These are phyloP conservation scores for Astraeus odoratus DNA, from an alignment of 768 basidiomycete genomes.

Conservation along the genomic window DNA sequence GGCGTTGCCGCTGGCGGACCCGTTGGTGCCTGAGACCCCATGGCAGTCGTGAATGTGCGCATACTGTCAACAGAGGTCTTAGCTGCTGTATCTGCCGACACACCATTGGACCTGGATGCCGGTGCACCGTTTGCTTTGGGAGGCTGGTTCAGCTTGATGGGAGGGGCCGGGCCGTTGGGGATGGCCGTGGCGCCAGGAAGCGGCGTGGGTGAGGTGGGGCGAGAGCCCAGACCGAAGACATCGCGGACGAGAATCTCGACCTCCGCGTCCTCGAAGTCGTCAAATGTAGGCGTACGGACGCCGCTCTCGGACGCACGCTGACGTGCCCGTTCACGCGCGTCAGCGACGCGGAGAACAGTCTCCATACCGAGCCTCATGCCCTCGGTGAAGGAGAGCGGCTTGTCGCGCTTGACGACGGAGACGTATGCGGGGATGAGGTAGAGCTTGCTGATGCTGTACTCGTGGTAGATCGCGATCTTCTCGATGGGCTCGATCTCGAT, in stretches of 20 bases:
- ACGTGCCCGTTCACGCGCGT: slow-evolving; percentile 36
- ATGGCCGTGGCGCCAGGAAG: slow-evolving; percentile 3
- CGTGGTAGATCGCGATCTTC: slow-evolving; percentile 34
- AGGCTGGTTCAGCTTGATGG: slow-evolving; percentile 18
- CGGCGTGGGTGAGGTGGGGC: slow-evolving; percentile 18
- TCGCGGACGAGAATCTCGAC: slow-evolving; percentile 22
- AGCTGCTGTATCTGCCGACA: slow-evolving; percentile 18
- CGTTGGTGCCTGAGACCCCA: slow-evolving; percentile 10
- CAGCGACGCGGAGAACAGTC: slow-evolving; percentile 31
- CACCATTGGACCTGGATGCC: slow-evolving; percentile 24
- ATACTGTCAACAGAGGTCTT: slow-evolving; percentile 19
- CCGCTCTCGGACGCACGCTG: slow-evolving; percentile 24
- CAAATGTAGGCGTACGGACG: slow-evolving; percentile 24
- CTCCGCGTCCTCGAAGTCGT: slow-evolving; percentile 25
- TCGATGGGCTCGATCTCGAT: slow-evolving; percentile 29
- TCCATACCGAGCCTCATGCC: slow-evolving; percentile 36
- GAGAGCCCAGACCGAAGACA: slow-evolving; percentile 22
- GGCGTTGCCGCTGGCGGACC: neutral
- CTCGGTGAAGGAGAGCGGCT: slow-evolving; percentile 32
- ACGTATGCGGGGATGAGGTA: slow-evolving; percentile 32
- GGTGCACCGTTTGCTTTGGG: slow-evolving; percentile 16
- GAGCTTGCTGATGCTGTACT: slow-evolving; percentile 26
- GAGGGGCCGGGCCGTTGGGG: neutral
- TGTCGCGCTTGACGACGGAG: slow-evolving; percentile 29
- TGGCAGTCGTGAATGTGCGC: slow-evolving; percentile 11